These are phyloP conservation scores for Pseudoturritis turrita DNA, from an alignment of 345 rosid genomes.

Conservation along the genomic window DNA sequence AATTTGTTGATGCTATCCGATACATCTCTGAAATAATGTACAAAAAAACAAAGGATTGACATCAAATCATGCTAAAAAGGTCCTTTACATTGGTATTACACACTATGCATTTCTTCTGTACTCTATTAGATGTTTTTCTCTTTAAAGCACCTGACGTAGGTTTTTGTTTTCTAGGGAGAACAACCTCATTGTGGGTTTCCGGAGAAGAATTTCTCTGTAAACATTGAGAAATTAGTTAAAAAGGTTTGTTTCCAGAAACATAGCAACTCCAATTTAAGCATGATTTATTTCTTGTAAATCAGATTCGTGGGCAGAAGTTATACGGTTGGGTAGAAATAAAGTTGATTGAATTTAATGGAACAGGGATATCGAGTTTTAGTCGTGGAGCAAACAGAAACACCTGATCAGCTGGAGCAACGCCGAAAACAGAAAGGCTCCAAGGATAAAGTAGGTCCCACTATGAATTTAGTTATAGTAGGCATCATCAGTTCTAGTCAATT, in stretches of 20 bases:
- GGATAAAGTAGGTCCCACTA: conserved; percentile 62
- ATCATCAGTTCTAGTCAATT: not conserved
- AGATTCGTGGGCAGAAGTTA: conserved; percentile 7
- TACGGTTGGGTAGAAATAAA: conserved; percentile 12
- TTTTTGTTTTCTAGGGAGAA: conserved; percentile 59
- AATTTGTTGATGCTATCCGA: not conserved
- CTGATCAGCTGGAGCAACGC: conserved; percentile 90
- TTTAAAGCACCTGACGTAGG: conserved; percentile 4
- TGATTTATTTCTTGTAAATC: conserved; percentile 16
- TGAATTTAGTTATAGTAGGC: conserved; percentile 4
- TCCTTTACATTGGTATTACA: not conserved
- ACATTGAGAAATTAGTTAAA: conserved; percentile 83
- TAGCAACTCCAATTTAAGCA: not conserved
- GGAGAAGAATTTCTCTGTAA: conserved; percentile 83
- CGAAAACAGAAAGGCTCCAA: conserved; percentile 85
- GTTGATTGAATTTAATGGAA: conserved; percentile 24
- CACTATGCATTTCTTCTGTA: not conserved
- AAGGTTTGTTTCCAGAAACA: conserved; percentile 53
- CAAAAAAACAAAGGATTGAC: not conserved
- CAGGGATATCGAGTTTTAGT: conserved; percentile 99
- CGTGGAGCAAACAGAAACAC: conserved; percentile 97
- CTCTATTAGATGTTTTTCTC: not conserved
- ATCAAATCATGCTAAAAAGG: not conserved
- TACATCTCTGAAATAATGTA: not conserved
- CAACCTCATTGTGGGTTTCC: conserved; percentile 99